A percentile compares a stretch with the other conserved stretches of the same genome.
phyloP scores from a whole-genome alignment of 2,329 filamentous ascomycete species.

The Colletotrichum magnum region DNA sequence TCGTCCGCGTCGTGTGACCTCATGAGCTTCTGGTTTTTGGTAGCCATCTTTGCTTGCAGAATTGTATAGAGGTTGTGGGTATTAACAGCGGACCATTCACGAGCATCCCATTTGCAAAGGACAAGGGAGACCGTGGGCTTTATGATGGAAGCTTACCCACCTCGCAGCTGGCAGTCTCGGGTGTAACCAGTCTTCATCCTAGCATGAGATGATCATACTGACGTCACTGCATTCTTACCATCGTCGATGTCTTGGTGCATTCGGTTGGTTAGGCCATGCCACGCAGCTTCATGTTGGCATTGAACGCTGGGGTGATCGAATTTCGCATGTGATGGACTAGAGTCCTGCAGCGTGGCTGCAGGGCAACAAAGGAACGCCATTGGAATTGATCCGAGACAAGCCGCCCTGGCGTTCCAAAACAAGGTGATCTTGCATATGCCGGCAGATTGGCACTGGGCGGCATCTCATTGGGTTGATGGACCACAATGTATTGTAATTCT shows the following conservation, averaged over 20 bases:
- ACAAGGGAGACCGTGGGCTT: not conserved
- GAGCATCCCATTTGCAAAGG: not conserved
- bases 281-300: not conserved
- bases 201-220: constrained; percentile 24
- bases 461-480: not conserved
- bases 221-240: constrained; percentile 22
- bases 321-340: constrained; percentile 26
- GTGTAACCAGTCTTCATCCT: not conserved
- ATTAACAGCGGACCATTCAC: not conserved
- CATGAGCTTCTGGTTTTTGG: constrained; percentile 6
- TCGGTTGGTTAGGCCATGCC: not conserved
- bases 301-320: too few relatives aligned
- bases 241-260: not conserved
- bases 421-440: not conserved
- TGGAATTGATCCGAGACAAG: too few relatives aligned
- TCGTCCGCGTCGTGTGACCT: not conserved
- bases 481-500: not conserved
- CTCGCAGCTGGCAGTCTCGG: too few relatives aligned
- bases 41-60: constrained; percentile 4
- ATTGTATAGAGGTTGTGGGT: too few relatives aligned
- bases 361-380: too few relatives aligned
- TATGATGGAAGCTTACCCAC: not conserved
- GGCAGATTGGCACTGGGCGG: not conserved
- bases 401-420: not conserved
- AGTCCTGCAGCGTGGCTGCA: not conserved